Base-by-base conservation (phyloP, 2,329 filamentous ascomycete genomes). In the Scopulariopsis brevicaulis region DNA sequence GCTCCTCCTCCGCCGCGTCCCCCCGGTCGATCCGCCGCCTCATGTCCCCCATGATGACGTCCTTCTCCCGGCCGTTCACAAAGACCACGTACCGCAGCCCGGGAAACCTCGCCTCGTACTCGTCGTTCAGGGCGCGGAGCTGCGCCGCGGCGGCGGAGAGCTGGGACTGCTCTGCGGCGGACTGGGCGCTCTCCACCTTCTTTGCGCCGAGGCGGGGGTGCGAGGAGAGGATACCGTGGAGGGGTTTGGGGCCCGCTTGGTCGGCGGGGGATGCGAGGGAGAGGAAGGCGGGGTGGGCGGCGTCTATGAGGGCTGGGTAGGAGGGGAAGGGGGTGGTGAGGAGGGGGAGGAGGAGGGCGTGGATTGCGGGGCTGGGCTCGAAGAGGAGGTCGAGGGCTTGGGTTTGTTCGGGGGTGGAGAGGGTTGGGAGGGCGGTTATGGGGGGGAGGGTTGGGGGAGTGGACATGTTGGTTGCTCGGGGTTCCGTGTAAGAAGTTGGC, bases 51-150 rank as follows among this genome's bases (percentile, higher is more conserved):
- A 96, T 90, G 58, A 96, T 86, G 61, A 82, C 81, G 1, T 81
- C 78, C 59, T 90, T 78, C 48, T 82, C 79, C 53, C 92, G 80
- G 0, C 90, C 90, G 68, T 96, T 92, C 58, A 96, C 93, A 69
- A 96, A 96, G 20, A 93, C 89, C 67, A 96, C 90, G 75, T 95
- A 96, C 71, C 87, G 79, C 67, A 96, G 69, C 0, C 92, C 90
- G 0, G 90, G 90, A 69, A 93, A 96, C 58, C 65, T 78, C n/a
- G 74, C 74, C 70, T 96, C 92, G 68, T 96, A 96, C 70, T 89
- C 82, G 12, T 71, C 71, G 67, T 96, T 96, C 65, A 96, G 71
- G 34, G 66, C 68, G 7, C 74, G 77, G 60, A 96, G 71, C 53
- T 82, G 80, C 20, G 73, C 75, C n/a, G 75, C 75, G 0, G 75